Conservation (phyloP, 257 asterid species). For the Orobanche coerulescens region DNA sequence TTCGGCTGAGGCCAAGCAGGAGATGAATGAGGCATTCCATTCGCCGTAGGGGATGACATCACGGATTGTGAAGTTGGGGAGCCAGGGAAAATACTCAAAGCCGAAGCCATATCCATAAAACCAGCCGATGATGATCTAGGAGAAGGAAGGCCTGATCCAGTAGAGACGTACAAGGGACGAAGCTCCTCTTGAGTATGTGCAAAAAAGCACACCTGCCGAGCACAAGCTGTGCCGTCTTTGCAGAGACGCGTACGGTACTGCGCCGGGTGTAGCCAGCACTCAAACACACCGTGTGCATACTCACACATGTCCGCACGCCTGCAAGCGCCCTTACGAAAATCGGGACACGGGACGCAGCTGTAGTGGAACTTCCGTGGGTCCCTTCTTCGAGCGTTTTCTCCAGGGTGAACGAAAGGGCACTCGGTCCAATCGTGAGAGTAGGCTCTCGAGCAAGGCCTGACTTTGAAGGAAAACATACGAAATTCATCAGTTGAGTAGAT, state of each 20-base stretch:
- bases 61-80: constrained; percentile 67
- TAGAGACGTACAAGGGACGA: constrained; percentile 63
- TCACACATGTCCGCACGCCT: constrained; percentile 79
- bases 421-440: constrained; percentile 88
- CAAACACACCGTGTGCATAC: constrained; percentile 78
- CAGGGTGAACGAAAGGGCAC: constrained; percentile 80
- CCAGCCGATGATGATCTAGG: constrained; percentile 56
- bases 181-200: constrained; percentile 73
- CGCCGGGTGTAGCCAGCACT: constrained; percentile 88
- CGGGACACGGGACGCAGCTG: constrained; percentile 84
- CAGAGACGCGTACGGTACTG: constrained; percentile 68
- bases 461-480: constrained; percentile 68
- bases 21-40: constrained; percentile 47
- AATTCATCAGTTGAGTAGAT: constrained; percentile 70
- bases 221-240: constrained; percentile 66
- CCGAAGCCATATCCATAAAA: constrained; percentile 78
- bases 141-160: constrained; percentile 74
- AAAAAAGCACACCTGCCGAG: constrained; percentile 67
- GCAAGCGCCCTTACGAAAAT: constrained; percentile 66
- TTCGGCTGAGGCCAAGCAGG: constrained; percentile 64
- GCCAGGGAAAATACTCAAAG: constrained; percentile 57
- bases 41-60: constrained; percentile 67
- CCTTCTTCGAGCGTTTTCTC: constrained; percentile 72
- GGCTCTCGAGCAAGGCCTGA: constrained; percentile 74
- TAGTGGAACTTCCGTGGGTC: constrained; percentile 71